phyloP scores from a whole-genome alignment of 768 basidiomycete genomes.

The Sporobolomyces roseus region DNA sequence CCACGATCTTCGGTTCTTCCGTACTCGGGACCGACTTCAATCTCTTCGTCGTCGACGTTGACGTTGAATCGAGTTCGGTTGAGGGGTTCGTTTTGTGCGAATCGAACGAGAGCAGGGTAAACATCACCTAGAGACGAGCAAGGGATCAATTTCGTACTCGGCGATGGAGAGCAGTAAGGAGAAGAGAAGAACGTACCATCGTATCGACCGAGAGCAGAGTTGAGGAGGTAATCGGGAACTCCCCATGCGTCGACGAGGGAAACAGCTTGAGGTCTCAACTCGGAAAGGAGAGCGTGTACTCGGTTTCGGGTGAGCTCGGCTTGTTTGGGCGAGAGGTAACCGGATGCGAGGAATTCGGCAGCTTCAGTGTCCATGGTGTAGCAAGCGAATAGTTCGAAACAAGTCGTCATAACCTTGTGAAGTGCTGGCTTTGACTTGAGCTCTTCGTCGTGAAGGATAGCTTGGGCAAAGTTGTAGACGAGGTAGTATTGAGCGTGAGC shows the following conservation, averaged over 20 bases:
- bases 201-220: conserved; percentile 34
- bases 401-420: conserved; percentile 36
- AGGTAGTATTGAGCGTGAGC: conserved; percentile 46
- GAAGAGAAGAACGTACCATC: conserved; percentile 19
- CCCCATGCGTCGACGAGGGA: conserved; percentile 43
- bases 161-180: too few species aligned
- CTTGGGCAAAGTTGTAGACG: conserved; percentile 45
- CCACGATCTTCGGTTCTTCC: conserved; percentile 7
- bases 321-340: conserved; percentile 38
- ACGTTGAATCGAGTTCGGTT: conserved; percentile 41
- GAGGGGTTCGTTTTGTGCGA: conserved; percentile 40
- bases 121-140: conserved; percentile 17
- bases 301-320: conserved; percentile 24
- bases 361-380: conserved; percentile 41
- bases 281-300: conserved; percentile 36
- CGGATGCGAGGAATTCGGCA: conserved; percentile 38
- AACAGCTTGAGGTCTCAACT: conserved; percentile 44
- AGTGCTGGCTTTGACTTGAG: conserved; percentile 40
- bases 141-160: too few species aligned
- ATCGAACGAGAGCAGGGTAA: conserved; percentile 34
- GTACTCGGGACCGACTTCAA: conserved; percentile 24
- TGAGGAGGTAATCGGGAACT: conserved; percentile 40
- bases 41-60: conserved; percentile 23
- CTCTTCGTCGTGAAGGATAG: conserved; percentile 40
- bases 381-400: conserved; percentile 41